Evolutionary conservation across 1,284 basidiomycete species (phyloP), one percentile per base, ranked within the genome.

Genomic region (Trametes pubescens): DNA sequence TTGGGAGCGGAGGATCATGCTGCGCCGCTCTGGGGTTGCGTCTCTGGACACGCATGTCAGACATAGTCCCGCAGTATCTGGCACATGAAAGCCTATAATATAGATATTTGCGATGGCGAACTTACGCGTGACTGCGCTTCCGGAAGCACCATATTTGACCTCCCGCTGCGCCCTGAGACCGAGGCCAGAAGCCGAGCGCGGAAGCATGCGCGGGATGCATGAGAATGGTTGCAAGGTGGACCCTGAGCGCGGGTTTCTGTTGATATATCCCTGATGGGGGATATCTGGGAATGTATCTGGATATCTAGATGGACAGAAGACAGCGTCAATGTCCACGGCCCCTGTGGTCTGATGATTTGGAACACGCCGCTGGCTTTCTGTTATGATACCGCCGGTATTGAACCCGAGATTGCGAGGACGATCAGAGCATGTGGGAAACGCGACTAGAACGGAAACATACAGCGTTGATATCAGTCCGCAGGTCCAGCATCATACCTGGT

Each of bases 371-470:
- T 54, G 58, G 59, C 57, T 64, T 61, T 43, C 57, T 65, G 54
- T 55, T 40, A 47, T 59, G 53, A 59, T 57, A 54, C 60, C 66
- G 66, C 63, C 59, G 61, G 67, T 62, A 65, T 51, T 57, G 59
- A 34, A 49, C 40, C 64, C 62, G 64, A 64, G 64, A 68, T 68
- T 51, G 62, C 43, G 51, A 60, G 55, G 58, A 51, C 60, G 48
- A 68, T 65, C 67, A 68, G 43, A 61, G 43, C 46, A 44, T 26
- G 64, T 64, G 62, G 61, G 64, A 68, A 51, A 46, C 38, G 58
- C 51, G 32, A 53, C 58, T 37, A 52, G 58, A 61, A 52, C 40
- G n/a, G 49, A 53, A 35, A 44, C 37, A 51, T 38, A 49, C 22
- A 51, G 35, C 13, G 37, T 24, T 59, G 62, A 61, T 60, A 43